Evolutionary conservation across 768 basidiomycete genomes (phyloP).

Genomic region (Boletus huronensis): DNA sequence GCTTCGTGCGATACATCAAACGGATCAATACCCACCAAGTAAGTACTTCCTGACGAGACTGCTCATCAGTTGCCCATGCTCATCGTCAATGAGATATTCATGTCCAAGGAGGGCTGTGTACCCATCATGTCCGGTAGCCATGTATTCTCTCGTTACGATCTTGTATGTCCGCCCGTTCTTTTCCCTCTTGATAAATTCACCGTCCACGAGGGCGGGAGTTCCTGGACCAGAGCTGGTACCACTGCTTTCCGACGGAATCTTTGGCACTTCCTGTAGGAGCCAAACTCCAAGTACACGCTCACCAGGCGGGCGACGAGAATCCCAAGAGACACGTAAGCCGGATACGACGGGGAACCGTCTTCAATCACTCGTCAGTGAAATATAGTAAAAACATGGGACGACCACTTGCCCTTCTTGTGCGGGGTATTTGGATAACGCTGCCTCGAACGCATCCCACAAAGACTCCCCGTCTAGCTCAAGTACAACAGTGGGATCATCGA

Average conservation of each 20-base stretch:
- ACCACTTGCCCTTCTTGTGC: conserved; percentile 81
- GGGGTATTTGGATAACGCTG: conserved; percentile 72
- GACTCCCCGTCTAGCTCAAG: conserved; percentile 74
- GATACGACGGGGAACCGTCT: conserved; percentile 89
- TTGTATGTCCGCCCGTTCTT: conserved; percentile 60
- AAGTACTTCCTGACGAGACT: conserved; percentile 79
- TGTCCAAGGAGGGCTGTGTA: conserved; percentile 64
- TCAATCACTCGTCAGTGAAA: not conserved
- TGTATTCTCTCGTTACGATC: conserved; percentile 83
- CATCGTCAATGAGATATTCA: conserved; percentile 75
- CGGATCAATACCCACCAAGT: conserved; percentile 48
- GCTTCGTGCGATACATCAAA: not conserved
- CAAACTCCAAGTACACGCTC: conserved; percentile 73
- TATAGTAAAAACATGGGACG: not conserved
- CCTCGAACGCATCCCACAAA: conserved; percentile 79
- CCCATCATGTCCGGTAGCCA: conserved; percentile 84
- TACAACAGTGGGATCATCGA: conserved; percentile 81
- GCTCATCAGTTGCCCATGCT: conserved; percentile 76
- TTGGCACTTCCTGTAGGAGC: conserved; percentile 41
- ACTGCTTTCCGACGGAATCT: conserved; percentile 21
- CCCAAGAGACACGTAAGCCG: conserved; percentile 83
- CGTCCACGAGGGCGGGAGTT: conserved; percentile 38
- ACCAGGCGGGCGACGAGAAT: conserved; percentile 68
- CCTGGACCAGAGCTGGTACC: conserved; percentile 18
- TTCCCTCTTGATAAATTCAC: conserved; percentile 52